A percentile compares a stretch with the other conserved stretches of the same genome.
phyloP scores from a whole-genome alignment of 192 early-diverging fungal genomes.

The Spizellomyces sp. region DNA sequence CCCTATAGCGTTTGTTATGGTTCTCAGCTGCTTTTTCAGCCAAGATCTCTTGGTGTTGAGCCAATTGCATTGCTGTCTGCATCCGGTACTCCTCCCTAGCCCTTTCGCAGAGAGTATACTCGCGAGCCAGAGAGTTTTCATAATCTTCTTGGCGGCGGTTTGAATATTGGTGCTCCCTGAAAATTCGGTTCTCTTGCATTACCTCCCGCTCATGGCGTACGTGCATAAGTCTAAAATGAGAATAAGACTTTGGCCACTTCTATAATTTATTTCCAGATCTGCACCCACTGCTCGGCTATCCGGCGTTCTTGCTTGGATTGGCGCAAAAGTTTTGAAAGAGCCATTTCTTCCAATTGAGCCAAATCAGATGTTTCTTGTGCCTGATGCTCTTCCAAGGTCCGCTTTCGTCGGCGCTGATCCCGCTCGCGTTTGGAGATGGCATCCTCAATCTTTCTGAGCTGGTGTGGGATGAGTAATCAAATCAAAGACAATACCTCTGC shows the following conservation, averaged over 20 bases:
- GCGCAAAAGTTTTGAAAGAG: constrained; percentile 48
- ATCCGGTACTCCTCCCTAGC: constrained; percentile 47
- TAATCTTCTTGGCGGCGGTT: constrained; percentile 58
- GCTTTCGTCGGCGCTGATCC: constrained; percentile 54
- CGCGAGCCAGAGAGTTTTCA: constrained; percentile 54
- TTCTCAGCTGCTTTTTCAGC: constrained; percentile 39
- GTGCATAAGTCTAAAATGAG: constrained; percentile 44
- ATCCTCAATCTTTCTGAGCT: constrained; percentile 54
- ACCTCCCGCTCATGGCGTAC: constrained; percentile 61
- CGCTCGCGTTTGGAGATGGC: constrained; percentile 49
- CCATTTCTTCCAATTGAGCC: constrained; percentile 44
- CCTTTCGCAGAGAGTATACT: constrained; percentile 42
- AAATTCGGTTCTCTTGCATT: constrained; percentile 53
- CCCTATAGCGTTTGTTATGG: constrained; percentile 27
- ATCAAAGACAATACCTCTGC: neutral
- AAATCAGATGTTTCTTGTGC: constrained; percentile 50
- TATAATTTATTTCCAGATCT: neutral
- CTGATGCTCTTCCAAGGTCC: constrained; percentile 49
- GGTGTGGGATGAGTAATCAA: constrained; percentile 1
- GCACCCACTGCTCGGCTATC: constrained; percentile 58
- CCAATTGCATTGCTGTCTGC: constrained; percentile 44
- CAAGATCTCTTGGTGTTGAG: constrained; percentile 56
- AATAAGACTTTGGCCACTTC: neutral
- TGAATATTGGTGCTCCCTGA: constrained; percentile 58
- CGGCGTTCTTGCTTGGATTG: constrained; percentile 65